Base-by-base conservation (phyloP, 352 stramenopile species). In the Blastocystis hominis region DNA sequence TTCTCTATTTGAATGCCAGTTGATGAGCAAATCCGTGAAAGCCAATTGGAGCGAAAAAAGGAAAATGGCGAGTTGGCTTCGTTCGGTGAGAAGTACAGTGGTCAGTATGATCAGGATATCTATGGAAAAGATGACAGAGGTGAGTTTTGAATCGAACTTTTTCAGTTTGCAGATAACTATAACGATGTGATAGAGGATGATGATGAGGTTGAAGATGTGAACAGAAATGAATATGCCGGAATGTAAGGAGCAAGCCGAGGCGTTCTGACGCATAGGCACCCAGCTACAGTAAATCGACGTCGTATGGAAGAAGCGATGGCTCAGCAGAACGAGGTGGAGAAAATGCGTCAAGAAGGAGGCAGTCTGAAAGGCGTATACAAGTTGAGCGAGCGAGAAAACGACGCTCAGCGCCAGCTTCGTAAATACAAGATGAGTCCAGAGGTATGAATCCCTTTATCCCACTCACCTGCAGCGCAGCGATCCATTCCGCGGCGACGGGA, bases 301-400 rank as follows among this genome's bases (percentile, higher is more conserved):
- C 36, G 55, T 7, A 86, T 75, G 46, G 47, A 86, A 42, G 62
- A 86, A 38, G 75, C 55, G 46, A 50, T 47, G 13, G n/a, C 24
- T 10, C 75, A 50, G 15, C n/a, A 86, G 68, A 75, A 75, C 42
- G 75, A 86, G 62, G 68, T 86, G 42, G 56, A 86, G n/a, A 50
- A 86, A 7, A 86, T 86, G 75, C 91, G 93, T 55, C 92, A 94
- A 72, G 89, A 90, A 10, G 93, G 94, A n/a, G 95, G 94, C 13
- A 95, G 92, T 20, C 94, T 94, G 1, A 81, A 97, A 6, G 94
- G 97, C 50, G 97, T 98, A 89, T 97, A 94, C 47, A 91, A 93
- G 81, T 98, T 98, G 76, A 88, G 91, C 13, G 94, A 98, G 90
- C 91, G 95, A 34, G 95, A 98, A 90, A 96, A 94, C 75, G 93